Evolutionary conservation across 768 basidiomycete species (phyloP), one percentile per base, ranked within the genome.

Genomic region (Collybia nuda): DNA sequence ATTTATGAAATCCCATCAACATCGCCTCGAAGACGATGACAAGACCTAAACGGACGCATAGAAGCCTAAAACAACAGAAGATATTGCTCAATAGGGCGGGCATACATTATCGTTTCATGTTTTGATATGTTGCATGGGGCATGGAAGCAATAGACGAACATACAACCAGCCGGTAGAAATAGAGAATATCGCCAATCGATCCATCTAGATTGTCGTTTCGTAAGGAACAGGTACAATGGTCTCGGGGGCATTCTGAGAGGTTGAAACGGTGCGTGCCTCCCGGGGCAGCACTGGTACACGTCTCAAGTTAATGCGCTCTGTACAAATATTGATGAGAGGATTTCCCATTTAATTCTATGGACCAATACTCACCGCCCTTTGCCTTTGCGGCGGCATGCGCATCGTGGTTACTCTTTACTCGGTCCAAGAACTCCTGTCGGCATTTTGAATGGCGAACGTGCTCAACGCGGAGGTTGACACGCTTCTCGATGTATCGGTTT

Each of bases 401-500:
- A 18, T 78, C 80, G 55, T 90, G 89, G 79, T 98, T 98, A 58
- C 78, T 73, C 83, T 96, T 90, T 65, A 98, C 97, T 60, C 97
- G 80, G 72, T 93, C 90, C 69, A 97, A 77, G 78, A 99, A 99
- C 73, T 98, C 96, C 74, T 95, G 87, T 64, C 96, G 85, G 74
- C 96, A 98, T 75, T 92, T 93, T 62, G 95, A 98, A 84, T 98
- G 96, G 64, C 75, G 83, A 69, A 96, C 76, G 78, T 98, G 96
- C 80, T 98, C 96, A 63, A 94, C 81, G 57, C 92, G 90, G 77
- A 97, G 75, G 86, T 98, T 99, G 73, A 99, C 96, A 52, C 96
- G 91, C 82, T 99, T 99, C 80, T 98, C 94, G 51, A 99, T 75
- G 86, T 96, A 99, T 61, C 97, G 92, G 79, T 95, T 95, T 58